phyloP scores from a whole-genome alignment of 495 filamentous ascomycete species.

The Xanthoparmelia taractica region DNA sequence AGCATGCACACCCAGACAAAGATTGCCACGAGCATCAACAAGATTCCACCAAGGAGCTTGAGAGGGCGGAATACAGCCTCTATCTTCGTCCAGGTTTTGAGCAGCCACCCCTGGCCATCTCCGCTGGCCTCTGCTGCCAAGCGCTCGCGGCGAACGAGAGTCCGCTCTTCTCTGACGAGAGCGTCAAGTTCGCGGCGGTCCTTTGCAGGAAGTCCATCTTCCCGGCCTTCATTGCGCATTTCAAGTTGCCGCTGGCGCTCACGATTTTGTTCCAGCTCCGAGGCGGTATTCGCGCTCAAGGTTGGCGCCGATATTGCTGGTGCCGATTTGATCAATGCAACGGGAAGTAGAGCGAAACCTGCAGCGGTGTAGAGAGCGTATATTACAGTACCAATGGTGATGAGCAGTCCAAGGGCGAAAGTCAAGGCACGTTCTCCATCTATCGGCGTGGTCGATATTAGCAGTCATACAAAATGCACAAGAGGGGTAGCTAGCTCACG shows the following conservation, averaged over 20 bases:
- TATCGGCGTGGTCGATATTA: conserved; percentile 29
- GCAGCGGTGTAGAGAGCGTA: conserved; percentile 84
- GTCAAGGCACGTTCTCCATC: conserved; percentile 87
- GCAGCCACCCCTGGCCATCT: conserved; percentile 60
- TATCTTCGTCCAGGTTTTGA: conserved; percentile 66
- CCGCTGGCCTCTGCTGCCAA: conserved; percentile 73
- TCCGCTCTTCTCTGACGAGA: conserved; percentile 81
- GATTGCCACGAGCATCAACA: conserved; percentile 63
- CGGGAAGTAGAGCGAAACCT: conserved; percentile 80
- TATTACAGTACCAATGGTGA: conserved; percentile 73
- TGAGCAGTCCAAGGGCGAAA: conserved; percentile 77
- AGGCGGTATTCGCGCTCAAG: conserved; percentile 62
- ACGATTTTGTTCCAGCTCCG: conserved; percentile 74
- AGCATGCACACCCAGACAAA: conserved; percentile 86
- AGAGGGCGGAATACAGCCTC: conserved; percentile 73
- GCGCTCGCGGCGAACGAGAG: conserved; percentile 80
- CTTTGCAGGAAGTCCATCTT: conserved; percentile 67
- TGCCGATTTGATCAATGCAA: conserved; percentile 82
- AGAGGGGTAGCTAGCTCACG: conserved; percentile 41
- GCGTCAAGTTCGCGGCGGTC: conserved; percentile 83
- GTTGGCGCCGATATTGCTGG: conserved; percentile 72
- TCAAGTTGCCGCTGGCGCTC: conserved; percentile 89
- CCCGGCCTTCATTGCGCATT: conserved; percentile 69
- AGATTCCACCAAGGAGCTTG: conserved; percentile 75
- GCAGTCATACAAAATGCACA: conserved; percentile 2